Evolutionary conservation across 139 green algal genomes (phyloP).

Genomic region (Medakamo hakoo): DNA sequence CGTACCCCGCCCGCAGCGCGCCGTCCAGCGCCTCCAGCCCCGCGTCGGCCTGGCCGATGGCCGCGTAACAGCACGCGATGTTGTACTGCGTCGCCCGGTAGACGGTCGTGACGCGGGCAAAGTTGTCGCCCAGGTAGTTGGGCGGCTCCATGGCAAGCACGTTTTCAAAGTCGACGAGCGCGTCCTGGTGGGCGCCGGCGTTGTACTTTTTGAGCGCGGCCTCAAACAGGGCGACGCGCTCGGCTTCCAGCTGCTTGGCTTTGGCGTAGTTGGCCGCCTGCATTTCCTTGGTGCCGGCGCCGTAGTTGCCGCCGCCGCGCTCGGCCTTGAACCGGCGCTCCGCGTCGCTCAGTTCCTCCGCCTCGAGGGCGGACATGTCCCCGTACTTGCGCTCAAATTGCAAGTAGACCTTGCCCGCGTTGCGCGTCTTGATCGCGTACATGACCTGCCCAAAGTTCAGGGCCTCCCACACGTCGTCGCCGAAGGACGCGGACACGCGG

Average conservation of each 20-base stretch:
- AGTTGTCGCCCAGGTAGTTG: conserved; percentile 86
- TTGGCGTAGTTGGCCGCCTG: conserved; percentile 75
- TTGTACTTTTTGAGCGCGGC: conserved; percentile 74
- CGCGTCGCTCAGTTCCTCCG: conserved; percentile 31
- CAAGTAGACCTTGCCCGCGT: conserved; percentile 82
- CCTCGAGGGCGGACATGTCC: conserved; percentile 61
- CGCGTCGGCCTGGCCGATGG: conserved; percentile 56
- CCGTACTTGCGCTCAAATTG: conserved; percentile 73
- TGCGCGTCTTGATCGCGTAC: conserved; percentile 94
- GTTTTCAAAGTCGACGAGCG: conserved; percentile 92
- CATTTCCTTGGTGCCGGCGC: conserved; percentile 78
- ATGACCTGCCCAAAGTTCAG: conserved; percentile 92
- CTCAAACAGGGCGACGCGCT: conserved; percentile 78
- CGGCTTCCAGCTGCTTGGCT: conserved; percentile 62
- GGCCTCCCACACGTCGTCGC: conserved; percentile 85
- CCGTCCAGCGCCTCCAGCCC: conserved; percentile 65
- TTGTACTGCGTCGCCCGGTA: conserved; percentile 94
- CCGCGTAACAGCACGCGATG: conserved; percentile 92
- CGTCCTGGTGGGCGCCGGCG: conserved; percentile 45
- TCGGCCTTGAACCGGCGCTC: conserved; percentile 60
- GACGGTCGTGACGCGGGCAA: conserved; percentile 66
- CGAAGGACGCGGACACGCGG: conserved; percentile 80
- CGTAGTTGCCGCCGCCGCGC: conserved; percentile 84
- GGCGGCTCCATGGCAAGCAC: conserved; percentile 80
- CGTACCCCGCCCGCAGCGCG: conserved; percentile 73